These are phyloP conservation scores for Sphaerulina vaccinii DNA, from an alignment of 2,329 filamentous ascomycete species.

Conservation along the genomic window DNA sequence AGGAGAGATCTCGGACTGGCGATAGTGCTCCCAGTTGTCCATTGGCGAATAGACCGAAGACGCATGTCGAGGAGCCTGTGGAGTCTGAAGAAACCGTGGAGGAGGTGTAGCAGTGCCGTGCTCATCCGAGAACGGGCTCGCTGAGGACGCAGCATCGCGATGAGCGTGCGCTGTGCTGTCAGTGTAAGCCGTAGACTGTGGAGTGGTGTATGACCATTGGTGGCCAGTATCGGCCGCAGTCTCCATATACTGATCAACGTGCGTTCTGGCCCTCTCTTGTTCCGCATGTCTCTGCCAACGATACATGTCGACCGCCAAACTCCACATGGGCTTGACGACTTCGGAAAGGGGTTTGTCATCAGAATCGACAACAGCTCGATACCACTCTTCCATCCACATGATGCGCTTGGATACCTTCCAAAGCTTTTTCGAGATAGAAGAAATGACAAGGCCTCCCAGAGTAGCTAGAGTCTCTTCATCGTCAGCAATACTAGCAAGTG, in stretches of 20 bases:
- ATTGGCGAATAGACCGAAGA: constrained; percentile 1
- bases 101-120: neutral
- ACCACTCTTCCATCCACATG: constrained; percentile 25
- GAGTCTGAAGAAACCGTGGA: neutral
- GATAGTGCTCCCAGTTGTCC: neutral
- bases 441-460: constrained; percentile 28
- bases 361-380: constrained; percentile 13
- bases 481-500: constrained; percentile 13
- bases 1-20: neutral
- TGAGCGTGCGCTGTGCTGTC: neutral
- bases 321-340: constrained; percentile 14
- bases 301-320: constrained; percentile 2
- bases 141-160: neutral
- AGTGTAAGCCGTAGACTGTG: neutral
- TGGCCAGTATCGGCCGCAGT: neutral
- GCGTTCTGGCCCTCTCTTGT: neutral
- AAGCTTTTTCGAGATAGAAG: constrained; percentile 22
- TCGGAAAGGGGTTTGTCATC: neutral
- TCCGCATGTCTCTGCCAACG: neutral
- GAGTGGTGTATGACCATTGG: neutral
- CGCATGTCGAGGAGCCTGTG: neutral
- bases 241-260: neutral
- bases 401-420: constrained; percentile 32
- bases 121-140: neutral
- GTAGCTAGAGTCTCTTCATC: constrained; percentile 22